phyloP scores from a whole-genome alignment of 2,329 filamentous ascomycete species.

The Nigrograna mackinnonii region DNA sequence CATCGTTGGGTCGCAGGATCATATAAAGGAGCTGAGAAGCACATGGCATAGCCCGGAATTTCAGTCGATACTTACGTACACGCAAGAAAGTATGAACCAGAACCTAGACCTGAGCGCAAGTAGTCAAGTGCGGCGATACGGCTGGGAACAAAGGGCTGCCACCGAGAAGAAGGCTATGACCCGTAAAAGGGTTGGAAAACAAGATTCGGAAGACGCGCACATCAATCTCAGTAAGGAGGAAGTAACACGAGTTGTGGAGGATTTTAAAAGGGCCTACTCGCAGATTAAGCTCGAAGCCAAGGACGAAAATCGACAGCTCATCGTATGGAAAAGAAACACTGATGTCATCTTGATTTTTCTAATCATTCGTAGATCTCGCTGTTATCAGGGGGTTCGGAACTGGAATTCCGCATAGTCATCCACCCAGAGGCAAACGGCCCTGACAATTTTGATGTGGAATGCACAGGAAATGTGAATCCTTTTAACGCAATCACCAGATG shows the following conservation, averaged over 20 bases:
- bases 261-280: slow-evolving; percentile 26
- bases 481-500: slow-evolving; percentile 36
- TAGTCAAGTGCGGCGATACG: slow-evolving; percentile 37
- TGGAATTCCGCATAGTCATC: slow-evolving; percentile 32
- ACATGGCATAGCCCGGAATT: slow-evolving; percentile 42
- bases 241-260: slow-evolving; percentile 22
- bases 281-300: slow-evolving; percentile 29
- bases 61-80: slow-evolving; percentile 37
- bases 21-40: slow-evolving; percentile 40
- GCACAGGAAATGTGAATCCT: slow-evolving; percentile 29
- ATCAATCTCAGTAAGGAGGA: slow-evolving; percentile 23
- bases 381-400: slow-evolving; percentile 21
- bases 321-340: slow-evolving; percentile 25
- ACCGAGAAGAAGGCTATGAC: slow-evolving; percentile 20
- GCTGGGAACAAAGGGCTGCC: slow-evolving; percentile 39
- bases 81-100: slow-evolving; percentile 37
- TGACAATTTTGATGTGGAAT: slow-evolving; percentile 32
- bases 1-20: slow-evolving; percentile 36
- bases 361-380: slow-evolving; percentile 24
- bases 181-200: slow-evolving; percentile 7
- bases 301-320: slow-evolving; percentile 26
- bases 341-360: not conserved
- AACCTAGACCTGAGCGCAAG: slow-evolving; percentile 43
- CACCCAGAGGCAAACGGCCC: slow-evolving; percentile 26
- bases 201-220: slow-evolving; percentile 12